A percentile compares a stretch with the other conserved stretches of the same genome.
Conservation (phyloP, 352 stramenopile genomes). For the Phytopythium oedochilum region DNA sequence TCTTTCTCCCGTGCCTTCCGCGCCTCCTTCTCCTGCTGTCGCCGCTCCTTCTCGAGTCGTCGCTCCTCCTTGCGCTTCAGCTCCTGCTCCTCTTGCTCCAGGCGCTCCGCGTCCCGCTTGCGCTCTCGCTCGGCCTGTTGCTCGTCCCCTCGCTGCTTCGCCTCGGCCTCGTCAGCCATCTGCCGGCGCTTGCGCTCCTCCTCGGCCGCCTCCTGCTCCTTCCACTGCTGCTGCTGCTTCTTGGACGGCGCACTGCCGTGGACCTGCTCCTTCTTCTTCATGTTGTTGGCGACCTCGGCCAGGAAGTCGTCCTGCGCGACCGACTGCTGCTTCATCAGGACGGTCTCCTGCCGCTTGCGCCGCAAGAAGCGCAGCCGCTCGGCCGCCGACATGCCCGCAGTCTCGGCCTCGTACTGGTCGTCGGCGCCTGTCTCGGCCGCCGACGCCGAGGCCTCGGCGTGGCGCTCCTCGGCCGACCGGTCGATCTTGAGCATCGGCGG, state of each 20-base stretch:
- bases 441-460: constrained; percentile 4
- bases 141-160: constrained; percentile 18
- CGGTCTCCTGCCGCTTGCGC: constrained; percentile 52
- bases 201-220: constrained; percentile 24
- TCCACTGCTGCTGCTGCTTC: constrained; percentile 16
- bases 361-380: constrained; percentile 60
- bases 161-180: constrained; percentile 22
- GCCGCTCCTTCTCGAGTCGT: constrained; percentile 13
- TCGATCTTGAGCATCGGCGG: constrained; percentile 27
- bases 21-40: constrained; percentile 4
- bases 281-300: constrained; percentile 57
- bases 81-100: constrained; percentile 23
- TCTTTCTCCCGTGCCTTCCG: constrained; percentile 12
- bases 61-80: constrained; percentile 11
- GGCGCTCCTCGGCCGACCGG: constrained; percentile 6
- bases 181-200: constrained; percentile 30
- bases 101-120: constrained; percentile 13
- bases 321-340: constrained; percentile 44
- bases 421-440: constrained; percentile 10
- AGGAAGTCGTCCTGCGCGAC: constrained; percentile 58
- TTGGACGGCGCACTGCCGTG: constrained; percentile 11
- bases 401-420: constrained; percentile 53
- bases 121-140: constrained; percentile 18
- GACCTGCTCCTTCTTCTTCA: constrained; percentile 56
- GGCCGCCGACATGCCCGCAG: constrained; percentile 48